A percentile compares a stretch with the other conserved stretches of the same genome.
These are phyloP conservation scores for Suhomyces terraborum DNA, from an alignment of 1,139 yeast species.

Conservation along the genomic window DNA sequence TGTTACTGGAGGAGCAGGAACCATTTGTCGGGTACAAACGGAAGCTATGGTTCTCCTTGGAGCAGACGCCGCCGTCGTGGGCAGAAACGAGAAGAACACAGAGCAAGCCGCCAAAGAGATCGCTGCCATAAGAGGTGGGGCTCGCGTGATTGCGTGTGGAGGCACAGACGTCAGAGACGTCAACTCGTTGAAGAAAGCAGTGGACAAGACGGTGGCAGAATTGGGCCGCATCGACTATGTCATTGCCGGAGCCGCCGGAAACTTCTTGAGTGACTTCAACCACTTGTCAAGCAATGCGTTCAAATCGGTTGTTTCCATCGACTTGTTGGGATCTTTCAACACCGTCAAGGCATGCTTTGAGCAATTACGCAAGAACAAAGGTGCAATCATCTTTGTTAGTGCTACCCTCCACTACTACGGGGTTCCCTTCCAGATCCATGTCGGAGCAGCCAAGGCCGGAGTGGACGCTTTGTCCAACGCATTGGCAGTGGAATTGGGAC, in stretches of 20 bases:
- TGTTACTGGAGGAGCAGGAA: slow-evolving; percentile 33
- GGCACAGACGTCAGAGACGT: slow-evolving; percentile 28
- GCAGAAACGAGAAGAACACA: slow-evolving; percentile 27
- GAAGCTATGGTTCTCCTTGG: slow-evolving; percentile 32
- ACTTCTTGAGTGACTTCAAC: slow-evolving; percentile 30
- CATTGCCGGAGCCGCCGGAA: slow-evolving; percentile 35
- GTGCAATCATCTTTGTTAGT: slow-evolving; percentile 28
- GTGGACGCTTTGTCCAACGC: slow-evolving; percentile 83
- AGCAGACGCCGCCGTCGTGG: slow-evolving; percentile 31
- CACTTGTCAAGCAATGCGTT: slow-evolving; percentile 31
- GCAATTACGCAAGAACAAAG: slow-evolving; percentile 28
- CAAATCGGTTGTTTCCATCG: slow-evolving; percentile 45
- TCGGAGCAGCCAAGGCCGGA: slow-evolving; percentile 95
- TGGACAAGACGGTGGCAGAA: slow-evolving; percentile 24
- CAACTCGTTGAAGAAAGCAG: slow-evolving; percentile 23
- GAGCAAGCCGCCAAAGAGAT: slow-evolving; percentile 66
- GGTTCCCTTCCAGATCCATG: slow-evolving; percentile 82
- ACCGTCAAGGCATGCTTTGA: slow-evolving; percentile 58
- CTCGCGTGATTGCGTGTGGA: slow-evolving; percentile 24
- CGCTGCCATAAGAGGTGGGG: slow-evolving; percentile 23
- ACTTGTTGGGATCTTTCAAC: slow-evolving; percentile 81
- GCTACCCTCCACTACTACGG: slow-evolving; percentile 91
- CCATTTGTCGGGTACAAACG: slow-evolving; percentile 30
- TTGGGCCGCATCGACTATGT: slow-evolving; percentile 31
- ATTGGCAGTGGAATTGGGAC: slow-evolving; percentile 86